phyloP scores from a whole-genome alignment of 768 basidiomycete species.

The Russula compacta region DNA sequence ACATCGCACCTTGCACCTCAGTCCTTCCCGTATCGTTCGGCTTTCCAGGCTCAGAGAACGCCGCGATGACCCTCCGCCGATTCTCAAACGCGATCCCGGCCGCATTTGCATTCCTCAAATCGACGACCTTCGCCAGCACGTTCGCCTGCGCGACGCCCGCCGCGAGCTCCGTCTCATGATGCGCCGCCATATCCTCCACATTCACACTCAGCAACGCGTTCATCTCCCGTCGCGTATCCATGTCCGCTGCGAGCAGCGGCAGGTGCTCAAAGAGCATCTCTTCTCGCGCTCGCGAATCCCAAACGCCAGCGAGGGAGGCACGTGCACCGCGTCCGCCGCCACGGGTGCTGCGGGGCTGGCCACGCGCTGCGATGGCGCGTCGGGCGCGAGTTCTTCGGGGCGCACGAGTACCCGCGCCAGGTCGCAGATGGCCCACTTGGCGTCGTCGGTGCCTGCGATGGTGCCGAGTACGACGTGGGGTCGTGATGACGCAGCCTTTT shows the following conservation, averaged over 20 bases:
- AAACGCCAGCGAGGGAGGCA: conserved; percentile 52
- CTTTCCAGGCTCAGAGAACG: conserved; percentile 65
- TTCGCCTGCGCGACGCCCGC: conserved; percentile 40
- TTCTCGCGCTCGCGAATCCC: conserved; percentile 56
- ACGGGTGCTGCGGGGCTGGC: not conserved
- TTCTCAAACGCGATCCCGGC: conserved; percentile 84
- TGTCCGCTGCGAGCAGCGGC: conserved; percentile 41
- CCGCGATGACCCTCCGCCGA: conserved; percentile 61
- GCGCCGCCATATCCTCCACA: not conserved
- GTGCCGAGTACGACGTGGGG: conserved; percentile 73
- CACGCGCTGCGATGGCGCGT: not conserved
- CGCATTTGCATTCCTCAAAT: conserved; percentile 83
- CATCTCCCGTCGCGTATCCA: not conserved
- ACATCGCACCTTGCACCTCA: conserved; percentile 77
- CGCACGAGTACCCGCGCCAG: conserved; percentile 47
- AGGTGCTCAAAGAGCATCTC: conserved; percentile 56
- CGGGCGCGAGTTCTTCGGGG: conserved; percentile 13
- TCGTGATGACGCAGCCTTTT: conserved; percentile 31
- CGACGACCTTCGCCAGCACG: conserved; percentile 59
- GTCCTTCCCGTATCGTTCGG: conserved; percentile 71
- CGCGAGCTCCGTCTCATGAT: conserved; percentile 24
- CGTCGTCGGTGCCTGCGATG: conserved; percentile 51
- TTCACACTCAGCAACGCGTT: not conserved
- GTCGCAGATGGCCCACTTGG: conserved; percentile 58
- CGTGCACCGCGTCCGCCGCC: conserved; percentile 30